Evolutionary conservation across 768 basidiomycete genomes (phyloP).

Genomic region (Pholiota microspora): DNA sequence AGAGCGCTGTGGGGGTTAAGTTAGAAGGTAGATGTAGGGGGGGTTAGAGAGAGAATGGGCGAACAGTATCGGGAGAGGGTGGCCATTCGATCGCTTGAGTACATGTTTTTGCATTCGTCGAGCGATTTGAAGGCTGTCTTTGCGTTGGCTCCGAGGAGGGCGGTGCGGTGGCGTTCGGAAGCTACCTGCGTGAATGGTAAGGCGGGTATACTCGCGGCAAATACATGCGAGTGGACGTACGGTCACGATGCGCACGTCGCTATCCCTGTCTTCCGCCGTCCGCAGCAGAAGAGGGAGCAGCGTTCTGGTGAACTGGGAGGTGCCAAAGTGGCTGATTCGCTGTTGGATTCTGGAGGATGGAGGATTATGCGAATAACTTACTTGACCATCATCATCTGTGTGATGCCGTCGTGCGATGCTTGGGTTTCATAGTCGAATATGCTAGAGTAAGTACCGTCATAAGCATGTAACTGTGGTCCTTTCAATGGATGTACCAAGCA

Average conservation of each 20-base stretch:
- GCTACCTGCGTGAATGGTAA: too few relatives aligned
- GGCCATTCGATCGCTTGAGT: slow-evolving; percentile 9
- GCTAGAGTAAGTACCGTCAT: not conserved
- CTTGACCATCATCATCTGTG: not conserved
- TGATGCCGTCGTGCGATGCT: not conserved
- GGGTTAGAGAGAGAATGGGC: not conserved
- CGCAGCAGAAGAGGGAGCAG: slow-evolving; percentile 46
- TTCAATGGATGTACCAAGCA: slow-evolving; percentile 1
- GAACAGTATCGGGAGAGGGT: slow-evolving; percentile 12
- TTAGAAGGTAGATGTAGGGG: not conserved
- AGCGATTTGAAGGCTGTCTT: slow-evolving; percentile 9
- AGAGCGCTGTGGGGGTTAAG: not conserved
- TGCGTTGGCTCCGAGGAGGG: not conserved
- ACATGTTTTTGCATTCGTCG: slow-evolving; percentile 11
- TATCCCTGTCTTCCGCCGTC: slow-evolving; percentile 37
- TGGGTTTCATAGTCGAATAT: not conserved
- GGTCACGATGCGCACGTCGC: slow-evolving; percentile 54
- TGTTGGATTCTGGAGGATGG: not conserved
- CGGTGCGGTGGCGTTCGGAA: slow-evolving; percentile 6
- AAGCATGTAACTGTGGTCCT: not conserved
- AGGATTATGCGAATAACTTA: not conserved
- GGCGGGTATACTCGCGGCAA: too few relatives aligned
- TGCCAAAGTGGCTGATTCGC: slow-evolving; percentile 39
- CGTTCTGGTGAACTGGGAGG: slow-evolving; percentile 43
- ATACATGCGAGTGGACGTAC: slow-evolving; percentile 26